Evolutionary conservation across 495 filamentous ascomycete genomes (phyloP), one percentile per base, ranked within the genome.

Genomic region (Penicillium tannophilum): DNA sequence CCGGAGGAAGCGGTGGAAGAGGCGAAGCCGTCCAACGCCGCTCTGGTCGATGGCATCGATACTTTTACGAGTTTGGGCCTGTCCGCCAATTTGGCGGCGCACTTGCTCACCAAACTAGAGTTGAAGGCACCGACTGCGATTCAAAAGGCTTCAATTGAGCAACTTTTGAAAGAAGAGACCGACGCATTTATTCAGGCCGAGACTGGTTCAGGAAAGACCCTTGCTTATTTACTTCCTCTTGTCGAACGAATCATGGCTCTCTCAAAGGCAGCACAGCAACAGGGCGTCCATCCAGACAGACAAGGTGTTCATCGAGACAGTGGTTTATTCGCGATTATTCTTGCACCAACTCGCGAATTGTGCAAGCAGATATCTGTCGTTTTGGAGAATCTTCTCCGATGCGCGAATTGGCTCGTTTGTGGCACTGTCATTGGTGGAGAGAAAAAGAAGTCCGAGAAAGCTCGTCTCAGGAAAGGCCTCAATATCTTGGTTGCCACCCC

Each of bases 141-240:
- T 69, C 94, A 98, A 73, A 94, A 90, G 62, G 88, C 87, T 47
- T 89, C 92, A 0, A 87, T 98, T 45, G 81, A 88, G 16, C 82
- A 90, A 59, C 70, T 98, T 33, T 73, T 95, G 56, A 89, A 87
- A 53, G 88, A 90, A 44, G 89, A 97, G 64, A 85, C 81, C 41
- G 94, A 98, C 79, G 94, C 93, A 16, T 98, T 97, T 67, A 88
- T 98, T 26, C 94, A 97, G 71, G 95, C 95, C 14, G 89, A 98
- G 73, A 98, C 94, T 0, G 94, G 94, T 33, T 98, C 95, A 0
- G 94, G 94, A 68, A 98, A 98, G 74, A 98, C 94, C 5, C 73
- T 98, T 49, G 92, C 94, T 35, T 98, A 98, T 70, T 79, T 97
- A 10, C 71, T 98, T 6, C 94, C 94, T 1, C 90, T 98, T 39